A percentile compares a stretch with the other conserved stretches of the same genome.
phyloP scores from a whole-genome alignment of 441 rosid genomes.

The Brassica hybrid region DNA sequence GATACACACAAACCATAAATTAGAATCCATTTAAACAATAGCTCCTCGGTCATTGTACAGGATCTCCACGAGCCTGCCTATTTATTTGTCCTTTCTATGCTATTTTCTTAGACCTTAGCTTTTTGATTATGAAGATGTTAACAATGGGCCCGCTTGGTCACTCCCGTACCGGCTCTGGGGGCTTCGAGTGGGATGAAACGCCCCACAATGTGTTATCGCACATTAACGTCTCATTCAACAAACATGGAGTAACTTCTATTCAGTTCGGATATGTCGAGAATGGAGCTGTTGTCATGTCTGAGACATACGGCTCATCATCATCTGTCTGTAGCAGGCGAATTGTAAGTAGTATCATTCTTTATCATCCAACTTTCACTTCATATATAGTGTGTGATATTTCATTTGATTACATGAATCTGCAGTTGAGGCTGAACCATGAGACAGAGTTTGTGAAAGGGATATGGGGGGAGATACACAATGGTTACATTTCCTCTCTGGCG shows the following conservation, averaged over 20 bases:
- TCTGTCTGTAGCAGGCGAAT: background rate
- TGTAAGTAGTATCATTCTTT: slow-evolving; percentile 9
- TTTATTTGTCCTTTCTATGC: background rate
- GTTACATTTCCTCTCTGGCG: background rate
- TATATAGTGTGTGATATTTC: background rate
- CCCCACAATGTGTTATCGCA: background rate
- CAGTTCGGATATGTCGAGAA: background rate
- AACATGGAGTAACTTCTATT: background rate
- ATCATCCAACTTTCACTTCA: background rate
- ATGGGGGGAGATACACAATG: background rate
- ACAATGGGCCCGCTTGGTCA: background rate
- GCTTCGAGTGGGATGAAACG: background rate
- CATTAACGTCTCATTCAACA: background rate
- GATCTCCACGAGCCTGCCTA: background rate
- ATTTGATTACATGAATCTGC: background rate
- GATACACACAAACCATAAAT: background rate
- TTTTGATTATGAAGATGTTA: background rate
- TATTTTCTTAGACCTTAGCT: background rate
- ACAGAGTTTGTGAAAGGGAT: slow-evolving; percentile 25
- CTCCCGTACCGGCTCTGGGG: background rate
- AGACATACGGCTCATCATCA: background rate
- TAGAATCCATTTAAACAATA: background rate
- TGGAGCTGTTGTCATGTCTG: background rate
- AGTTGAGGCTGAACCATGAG: slow-evolving; percentile 26
- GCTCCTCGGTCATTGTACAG: background rate